phyloP scores from a whole-genome alignment of 176 grass and related monocot species.

The Lolium multiflorum region DNA sequence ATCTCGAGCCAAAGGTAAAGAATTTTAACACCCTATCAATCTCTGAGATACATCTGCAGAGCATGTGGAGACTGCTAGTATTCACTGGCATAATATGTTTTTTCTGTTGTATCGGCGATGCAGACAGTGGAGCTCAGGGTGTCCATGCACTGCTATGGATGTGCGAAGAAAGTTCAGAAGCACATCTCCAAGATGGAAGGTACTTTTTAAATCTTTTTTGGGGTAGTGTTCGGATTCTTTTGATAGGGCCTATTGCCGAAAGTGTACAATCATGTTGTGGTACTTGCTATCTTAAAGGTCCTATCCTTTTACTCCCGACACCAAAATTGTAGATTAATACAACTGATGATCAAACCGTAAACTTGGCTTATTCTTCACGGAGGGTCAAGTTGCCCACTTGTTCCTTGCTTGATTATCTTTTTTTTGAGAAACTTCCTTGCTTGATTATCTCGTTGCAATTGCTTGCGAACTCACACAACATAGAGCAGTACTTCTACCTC shows the following conservation, averaged over 20 bases:
- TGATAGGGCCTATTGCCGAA: background rate
- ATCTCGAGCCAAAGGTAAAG: constrained; percentile 88
- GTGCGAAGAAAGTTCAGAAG: constrained; percentile 92
- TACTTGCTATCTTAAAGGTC: background rate
- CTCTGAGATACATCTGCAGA: background rate
- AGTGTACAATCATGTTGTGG: background rate
- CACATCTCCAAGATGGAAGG: constrained; percentile 99
- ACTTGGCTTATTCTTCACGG: background rate
- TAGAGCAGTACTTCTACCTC: background rate
- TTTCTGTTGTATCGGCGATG: background rate
- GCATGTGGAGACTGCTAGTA: constrained; percentile 8
- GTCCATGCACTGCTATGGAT: constrained; percentile 97
- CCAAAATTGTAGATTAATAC: background rate
- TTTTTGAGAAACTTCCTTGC: no score
- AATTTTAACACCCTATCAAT: background rate
- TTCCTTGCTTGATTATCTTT: background rate
- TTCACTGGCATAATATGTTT: background rate
- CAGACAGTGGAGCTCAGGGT: constrained; percentile 95
- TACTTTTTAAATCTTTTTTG: constrained; percentile 28
- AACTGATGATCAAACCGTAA: background rate
- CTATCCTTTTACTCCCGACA: background rate
- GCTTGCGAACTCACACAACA: background rate
- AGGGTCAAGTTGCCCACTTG: background rate
- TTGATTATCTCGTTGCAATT: background rate
- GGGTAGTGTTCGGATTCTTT: constrained; percentile 16